phyloP scores from a whole-genome alignment of 352 stramenopile species.

The Blastocystis sp. region DNA sequence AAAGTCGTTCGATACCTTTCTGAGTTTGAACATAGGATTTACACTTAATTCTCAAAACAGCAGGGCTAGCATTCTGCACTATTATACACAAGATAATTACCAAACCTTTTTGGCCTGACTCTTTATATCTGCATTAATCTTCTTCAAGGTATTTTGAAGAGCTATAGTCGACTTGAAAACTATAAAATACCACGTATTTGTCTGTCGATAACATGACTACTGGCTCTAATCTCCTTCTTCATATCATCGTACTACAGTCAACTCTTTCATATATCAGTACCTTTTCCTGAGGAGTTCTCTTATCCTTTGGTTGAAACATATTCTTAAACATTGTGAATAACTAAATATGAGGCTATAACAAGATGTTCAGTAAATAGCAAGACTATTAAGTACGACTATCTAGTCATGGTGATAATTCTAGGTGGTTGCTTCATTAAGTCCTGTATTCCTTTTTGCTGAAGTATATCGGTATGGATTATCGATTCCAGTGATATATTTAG shows the following conservation, averaged over 20 bases:
- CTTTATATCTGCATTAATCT: background rate
- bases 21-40: background rate
- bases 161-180: background rate
- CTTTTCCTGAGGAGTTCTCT: constrained; percentile 27
- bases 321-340: background rate
- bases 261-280: background rate
- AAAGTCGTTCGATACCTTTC: background rate
- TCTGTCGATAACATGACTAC: background rate
- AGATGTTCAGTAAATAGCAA: no score
- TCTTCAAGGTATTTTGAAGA: background rate
- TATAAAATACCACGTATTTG: background rate
- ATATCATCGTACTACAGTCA: constrained; percentile 20
- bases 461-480: no score
- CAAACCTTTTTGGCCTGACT: background rate
- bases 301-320: constrained; percentile 43
- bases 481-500: background rate
- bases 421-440: no score
- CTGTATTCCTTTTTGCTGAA: no score
- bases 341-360: background rate
- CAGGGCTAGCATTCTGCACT: background rate
- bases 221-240: background rate
- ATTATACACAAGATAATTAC: background rate
- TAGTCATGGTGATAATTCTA: no score
- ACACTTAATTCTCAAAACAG: constrained; percentile 25
- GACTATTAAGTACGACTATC: no score